These are phyloP conservation scores for Prinsepia uniflora DNA, from an alignment of 306 rosid genomes.

Conservation along the genomic window DNA sequence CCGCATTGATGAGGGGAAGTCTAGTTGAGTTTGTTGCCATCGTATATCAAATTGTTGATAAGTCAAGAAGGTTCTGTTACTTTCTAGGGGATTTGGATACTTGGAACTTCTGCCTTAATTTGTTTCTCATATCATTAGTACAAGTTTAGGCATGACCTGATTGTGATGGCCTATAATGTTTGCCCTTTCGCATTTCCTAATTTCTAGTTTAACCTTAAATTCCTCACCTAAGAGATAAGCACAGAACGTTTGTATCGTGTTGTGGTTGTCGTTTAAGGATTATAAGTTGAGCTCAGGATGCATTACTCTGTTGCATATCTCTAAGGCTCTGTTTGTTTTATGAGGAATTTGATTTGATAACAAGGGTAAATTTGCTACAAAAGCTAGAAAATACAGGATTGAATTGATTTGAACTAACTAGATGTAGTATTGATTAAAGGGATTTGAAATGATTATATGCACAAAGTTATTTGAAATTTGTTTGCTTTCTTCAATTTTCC, in stretches of 20 bases:
- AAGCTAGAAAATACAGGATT: no score
- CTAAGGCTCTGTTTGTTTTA: neutral
- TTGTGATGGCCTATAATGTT: neutral
- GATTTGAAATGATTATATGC: no score
- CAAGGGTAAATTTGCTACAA: no score
- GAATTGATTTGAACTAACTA: no score
- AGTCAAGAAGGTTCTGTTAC: neutral
- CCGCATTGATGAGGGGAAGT: neutral
- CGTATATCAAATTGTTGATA: neutral
- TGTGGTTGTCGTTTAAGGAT: neutral
- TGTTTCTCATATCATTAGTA: neutral
- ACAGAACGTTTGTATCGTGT: neutral
- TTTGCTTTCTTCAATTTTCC: no score
- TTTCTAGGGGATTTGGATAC: neutral
- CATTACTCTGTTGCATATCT: neutral
- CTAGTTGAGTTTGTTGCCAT: neutral
- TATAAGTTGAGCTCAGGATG: neutral
- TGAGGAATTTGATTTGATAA: no score
- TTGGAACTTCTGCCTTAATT: neutral
- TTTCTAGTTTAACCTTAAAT: neutral
- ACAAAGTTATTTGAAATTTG: no score
- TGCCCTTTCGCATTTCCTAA: neutral
- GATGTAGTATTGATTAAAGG: no score
- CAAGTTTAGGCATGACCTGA: neutral
- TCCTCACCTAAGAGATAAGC: neutral